Evolutionary conservation across 2,329 filamentous ascomycete genomes (phyloP).

Genomic region (Neocucurbitaria cava): DNA sequence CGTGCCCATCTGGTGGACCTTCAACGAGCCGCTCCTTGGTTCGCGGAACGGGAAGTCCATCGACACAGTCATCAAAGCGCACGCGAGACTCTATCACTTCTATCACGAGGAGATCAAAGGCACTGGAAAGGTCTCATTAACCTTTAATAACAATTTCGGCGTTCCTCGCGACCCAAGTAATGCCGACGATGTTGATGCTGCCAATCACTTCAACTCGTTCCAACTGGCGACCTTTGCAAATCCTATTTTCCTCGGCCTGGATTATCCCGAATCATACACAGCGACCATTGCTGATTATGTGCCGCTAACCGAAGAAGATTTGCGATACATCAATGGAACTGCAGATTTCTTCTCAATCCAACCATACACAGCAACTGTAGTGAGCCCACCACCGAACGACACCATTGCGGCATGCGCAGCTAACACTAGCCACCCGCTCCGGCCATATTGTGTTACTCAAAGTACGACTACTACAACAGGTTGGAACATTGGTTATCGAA

Average conservation of each 20-base stretch:
- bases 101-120: slow-evolving; percentile 63
- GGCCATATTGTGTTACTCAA: slow-evolving; percentile 62
- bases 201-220: slow-evolving; percentile 52
- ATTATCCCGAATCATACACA: slow-evolving; percentile 59
- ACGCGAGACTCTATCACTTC: slow-evolving; percentile 60
- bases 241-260: slow-evolving; percentile 59
- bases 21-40: slow-evolving; percentile 60
- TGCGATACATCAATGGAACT: slow-evolving; percentile 51
- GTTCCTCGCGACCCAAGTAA: slow-evolving; percentile 48
- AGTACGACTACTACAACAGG: slow-evolving; percentile 56
- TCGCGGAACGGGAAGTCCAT: slow-evolving; percentile 51
- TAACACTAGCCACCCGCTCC: slow-evolving; percentile 55
- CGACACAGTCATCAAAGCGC: slow-evolving; percentile 49
- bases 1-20: slow-evolving; percentile 61
- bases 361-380: slow-evolving; percentile 64
- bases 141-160: slow-evolving; percentile 54
- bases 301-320: slow-evolving; percentile 56
- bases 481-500: slow-evolving; percentile 66
- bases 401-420: slow-evolving; percentile 58
- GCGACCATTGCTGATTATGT: slow-evolving; percentile 46
- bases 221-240: slow-evolving; percentile 59
- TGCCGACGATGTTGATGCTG: slow-evolving; percentile 54
- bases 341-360: slow-evolving; percentile 66
- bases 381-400: slow-evolving; percentile 53
- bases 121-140: slow-evolving; percentile 58